phyloP scores from a whole-genome alignment of 208 protist genomes.

The Leptomonas pyrrhocoris region DNA sequence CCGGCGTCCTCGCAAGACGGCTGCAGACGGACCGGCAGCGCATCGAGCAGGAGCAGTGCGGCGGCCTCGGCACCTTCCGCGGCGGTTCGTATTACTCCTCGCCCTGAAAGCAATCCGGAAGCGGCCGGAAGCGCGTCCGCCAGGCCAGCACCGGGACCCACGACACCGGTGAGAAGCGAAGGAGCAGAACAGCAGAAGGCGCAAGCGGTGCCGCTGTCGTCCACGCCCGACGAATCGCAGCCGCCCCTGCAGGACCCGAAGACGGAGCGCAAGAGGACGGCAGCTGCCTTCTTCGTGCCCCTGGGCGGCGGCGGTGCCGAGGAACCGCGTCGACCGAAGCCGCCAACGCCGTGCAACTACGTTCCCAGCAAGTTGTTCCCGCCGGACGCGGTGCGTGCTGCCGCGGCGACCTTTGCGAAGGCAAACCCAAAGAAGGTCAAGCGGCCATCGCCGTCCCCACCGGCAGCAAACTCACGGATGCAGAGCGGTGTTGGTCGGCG shows the following conservation, averaged over 20 bases:
- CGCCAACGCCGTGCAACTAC: constrained; percentile 78
- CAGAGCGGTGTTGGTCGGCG: not conserved
- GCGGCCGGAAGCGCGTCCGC: not conserved
- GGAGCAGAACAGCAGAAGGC: not conserved
- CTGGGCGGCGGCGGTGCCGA: constrained; percentile 31
- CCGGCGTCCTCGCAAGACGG: not conserved
- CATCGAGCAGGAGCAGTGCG: not conserved
- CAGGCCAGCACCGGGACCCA: not conserved
- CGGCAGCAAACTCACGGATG: not conserved
- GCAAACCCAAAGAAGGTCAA: not conserved
- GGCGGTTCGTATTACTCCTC: not conserved
- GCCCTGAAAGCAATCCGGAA: no score
- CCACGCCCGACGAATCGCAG: not conserved
- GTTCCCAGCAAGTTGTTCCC: constrained; percentile 37
- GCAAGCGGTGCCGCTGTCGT: not conserved
- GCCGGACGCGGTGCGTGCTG: not conserved
- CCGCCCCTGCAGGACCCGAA: constrained; percentile 48
- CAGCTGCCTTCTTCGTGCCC: constrained; percentile 72
- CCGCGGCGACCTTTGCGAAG: not conserved
- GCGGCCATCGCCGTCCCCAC: not conserved
- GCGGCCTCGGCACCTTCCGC: not conserved
- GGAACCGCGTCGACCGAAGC: constrained; percentile 72
- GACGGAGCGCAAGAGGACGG: constrained; percentile 63
- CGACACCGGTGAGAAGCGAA: not conserved
- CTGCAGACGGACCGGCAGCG: not conserved